Evolutionary conservation across 164 flowering plant genomes (phyloP), one percentile per base, ranked within the genome.

Genomic region (Dillenia turbinata): DNA sequence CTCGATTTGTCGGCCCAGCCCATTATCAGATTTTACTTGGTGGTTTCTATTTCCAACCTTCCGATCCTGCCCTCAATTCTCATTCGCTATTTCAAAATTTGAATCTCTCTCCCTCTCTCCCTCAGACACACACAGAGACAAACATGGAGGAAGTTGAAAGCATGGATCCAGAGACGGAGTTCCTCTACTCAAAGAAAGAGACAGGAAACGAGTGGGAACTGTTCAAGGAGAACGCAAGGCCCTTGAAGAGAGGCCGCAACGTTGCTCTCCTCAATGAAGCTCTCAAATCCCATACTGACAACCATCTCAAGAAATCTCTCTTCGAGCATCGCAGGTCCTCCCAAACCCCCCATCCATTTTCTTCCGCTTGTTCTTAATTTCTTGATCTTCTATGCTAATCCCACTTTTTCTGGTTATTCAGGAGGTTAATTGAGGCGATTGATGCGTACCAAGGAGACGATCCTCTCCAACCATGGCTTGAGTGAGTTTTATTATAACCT

Each of bases 141-240:
- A 33, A 33, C 47, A 63, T 69, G 81, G 80, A 60, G 60, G 79
- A 65, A 2, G 47, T 60, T 1, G 17, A 62, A 64, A 47, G 13
- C 9, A 7, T 83, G 61, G 96, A 92, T 68, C 86, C 89, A 55
- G 97, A 92, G 72, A 77, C 88, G 19, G 79, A 68, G 75, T 92
- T 92, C 66, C 80, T 92, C 10, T 67, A 67, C 10, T 81, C 92
- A 5, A 81, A 84, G 12, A 64, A 76, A 49, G 69, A 72, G 62
- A 89, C 82, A 0, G 89, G 94, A 8, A 70, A 83, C 74, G 96
- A 89, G 56, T 93, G 98, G 98, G 98, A 93, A 47, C 75, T 87
- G 45, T 87, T 78, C 79, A 90, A 90, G 66, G 98, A 93, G 72
- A 93, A 93, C 67, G 95, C 91, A 8, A 80, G 85, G 62, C 97